Conservation (phyloP, 306 rosid species). For the Cucurbita maxima region DNA sequence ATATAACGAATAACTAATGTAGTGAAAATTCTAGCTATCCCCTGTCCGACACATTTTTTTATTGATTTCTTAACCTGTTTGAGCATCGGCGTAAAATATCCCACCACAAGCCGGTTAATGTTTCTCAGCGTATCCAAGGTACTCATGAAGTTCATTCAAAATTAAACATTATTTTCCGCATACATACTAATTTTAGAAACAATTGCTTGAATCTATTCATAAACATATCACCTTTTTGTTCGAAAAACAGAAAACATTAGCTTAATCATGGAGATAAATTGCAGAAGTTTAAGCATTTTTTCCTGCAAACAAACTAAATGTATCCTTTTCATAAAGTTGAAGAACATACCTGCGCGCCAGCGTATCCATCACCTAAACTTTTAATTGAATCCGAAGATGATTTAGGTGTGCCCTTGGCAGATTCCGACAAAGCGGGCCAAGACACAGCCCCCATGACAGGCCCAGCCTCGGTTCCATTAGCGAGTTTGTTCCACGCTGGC, state of each 20-base stretch:
- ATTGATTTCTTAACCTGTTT: not conserved
- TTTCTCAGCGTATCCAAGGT: not conserved
- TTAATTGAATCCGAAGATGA: constrained; percentile 36
- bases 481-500: constrained; percentile 64
- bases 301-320: not conserved
- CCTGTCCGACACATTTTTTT: not conserved
- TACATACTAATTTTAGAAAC: not conserved
- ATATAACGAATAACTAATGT: not conserved
- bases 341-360: constrained; percentile 44
- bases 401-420: constrained; percentile 35
- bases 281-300: not conserved
- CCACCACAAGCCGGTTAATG: not conserved
- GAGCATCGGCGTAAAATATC: not conserved
- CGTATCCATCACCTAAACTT: constrained; percentile 38
- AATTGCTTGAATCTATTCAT: not conserved
- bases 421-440: constrained; percentile 59
- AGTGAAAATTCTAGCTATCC: not conserved
- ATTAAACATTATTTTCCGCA: not conserved
- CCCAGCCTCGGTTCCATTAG: constrained; percentile 43
- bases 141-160: not conserved
- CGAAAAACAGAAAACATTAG: not conserved
- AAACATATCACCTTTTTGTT: not conserved
- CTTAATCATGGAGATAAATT: not conserved
- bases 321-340: not conserved
- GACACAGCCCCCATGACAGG: constrained; percentile 57